phyloP scores from a whole-genome alignment of 1,284 basidiomycete species.

The Cutaneotrichosporon sp. region DNA sequence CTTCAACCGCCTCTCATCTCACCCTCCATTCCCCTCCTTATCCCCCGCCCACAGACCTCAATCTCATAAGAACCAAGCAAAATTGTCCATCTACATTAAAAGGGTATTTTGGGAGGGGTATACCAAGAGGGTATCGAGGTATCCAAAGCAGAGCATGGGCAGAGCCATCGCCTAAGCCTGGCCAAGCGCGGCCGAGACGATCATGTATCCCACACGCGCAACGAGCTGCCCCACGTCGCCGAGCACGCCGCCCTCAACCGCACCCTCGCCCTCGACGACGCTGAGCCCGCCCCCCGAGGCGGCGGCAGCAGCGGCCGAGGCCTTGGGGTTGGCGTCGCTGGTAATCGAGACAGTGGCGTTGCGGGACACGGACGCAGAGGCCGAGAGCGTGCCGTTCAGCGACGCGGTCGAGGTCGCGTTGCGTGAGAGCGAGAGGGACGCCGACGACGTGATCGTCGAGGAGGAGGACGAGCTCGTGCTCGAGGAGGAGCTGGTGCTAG shows the following conservation, averaged over 20 bases:
- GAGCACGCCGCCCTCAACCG: background rate
- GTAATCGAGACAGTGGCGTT: background rate
- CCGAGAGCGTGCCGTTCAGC: background rate
- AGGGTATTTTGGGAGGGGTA: background rate
- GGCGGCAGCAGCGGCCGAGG: background rate
- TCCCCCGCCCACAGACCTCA: too few species aligned
- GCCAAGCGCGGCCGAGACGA: slow-evolving; percentile 1
- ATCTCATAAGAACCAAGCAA: too few species aligned
- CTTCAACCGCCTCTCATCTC: too few species aligned
- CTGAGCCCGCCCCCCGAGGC: background rate
- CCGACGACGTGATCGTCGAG: background rate
- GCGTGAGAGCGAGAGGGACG: background rate
- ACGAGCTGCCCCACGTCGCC: background rate
- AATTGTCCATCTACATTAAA: background rate
- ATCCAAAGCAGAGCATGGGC: too few species aligned
- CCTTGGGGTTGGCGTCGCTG: background rate
- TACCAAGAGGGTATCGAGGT: background rate
- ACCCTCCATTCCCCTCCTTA: too few species aligned
- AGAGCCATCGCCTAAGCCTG: too few species aligned
- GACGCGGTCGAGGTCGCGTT: background rate
- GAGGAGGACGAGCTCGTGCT: background rate
- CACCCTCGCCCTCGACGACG: slow-evolving; percentile 1
- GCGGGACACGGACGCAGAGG: background rate
- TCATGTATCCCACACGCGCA: slow-evolving; percentile 33
- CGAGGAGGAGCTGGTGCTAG: background rate